phyloP scores from a whole-genome alignment of 306 rosid species.

The Delonix regia region DNA sequence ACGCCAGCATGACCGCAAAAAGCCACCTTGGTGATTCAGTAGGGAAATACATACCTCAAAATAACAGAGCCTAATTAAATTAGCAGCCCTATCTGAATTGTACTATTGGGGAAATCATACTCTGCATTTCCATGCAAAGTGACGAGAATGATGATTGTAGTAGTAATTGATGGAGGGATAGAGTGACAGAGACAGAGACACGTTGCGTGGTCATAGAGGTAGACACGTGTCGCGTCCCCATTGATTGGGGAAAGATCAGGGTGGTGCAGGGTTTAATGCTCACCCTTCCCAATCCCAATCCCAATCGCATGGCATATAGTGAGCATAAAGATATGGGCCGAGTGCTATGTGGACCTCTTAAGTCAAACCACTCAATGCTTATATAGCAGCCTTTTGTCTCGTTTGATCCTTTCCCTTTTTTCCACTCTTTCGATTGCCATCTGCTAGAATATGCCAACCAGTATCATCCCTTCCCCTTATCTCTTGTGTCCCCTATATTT shows the following conservation, averaged over 20 bases:
- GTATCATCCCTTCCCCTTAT: constrained; percentile 33
- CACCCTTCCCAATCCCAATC: constrained; percentile 7
- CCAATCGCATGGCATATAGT: constrained; percentile 13
- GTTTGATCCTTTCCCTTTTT: constrained; percentile 5
- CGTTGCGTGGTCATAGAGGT: not conserved
- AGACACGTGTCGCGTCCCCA: constrained; percentile 49
- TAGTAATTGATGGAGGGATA: constrained; percentile 35
- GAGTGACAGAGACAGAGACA: not conserved
- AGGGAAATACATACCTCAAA: not conserved
- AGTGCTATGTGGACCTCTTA: constrained; percentile 31
- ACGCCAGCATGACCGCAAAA: constrained; percentile 18
- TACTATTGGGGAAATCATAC: constrained; percentile 15
- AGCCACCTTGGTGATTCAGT: not conserved
- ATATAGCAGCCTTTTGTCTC: constrained; percentile 42
- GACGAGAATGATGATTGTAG: constrained; percentile 34
- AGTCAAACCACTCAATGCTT: constrained; percentile 35
- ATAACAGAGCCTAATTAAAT: not conserved
- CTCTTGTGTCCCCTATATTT: constrained; percentile 38
- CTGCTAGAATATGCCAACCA: constrained; percentile 48
- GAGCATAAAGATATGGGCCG: not conserved
- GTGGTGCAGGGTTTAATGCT: not conserved
- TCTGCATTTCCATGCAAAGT: constrained; percentile 39
- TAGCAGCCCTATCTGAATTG: constrained; percentile 10
- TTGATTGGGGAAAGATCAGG: constrained; percentile 31
- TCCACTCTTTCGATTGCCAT: not conserved